Conservation (phyloP, 352 stramenopile species). For the Phytophthora agathidicida region DNA sequence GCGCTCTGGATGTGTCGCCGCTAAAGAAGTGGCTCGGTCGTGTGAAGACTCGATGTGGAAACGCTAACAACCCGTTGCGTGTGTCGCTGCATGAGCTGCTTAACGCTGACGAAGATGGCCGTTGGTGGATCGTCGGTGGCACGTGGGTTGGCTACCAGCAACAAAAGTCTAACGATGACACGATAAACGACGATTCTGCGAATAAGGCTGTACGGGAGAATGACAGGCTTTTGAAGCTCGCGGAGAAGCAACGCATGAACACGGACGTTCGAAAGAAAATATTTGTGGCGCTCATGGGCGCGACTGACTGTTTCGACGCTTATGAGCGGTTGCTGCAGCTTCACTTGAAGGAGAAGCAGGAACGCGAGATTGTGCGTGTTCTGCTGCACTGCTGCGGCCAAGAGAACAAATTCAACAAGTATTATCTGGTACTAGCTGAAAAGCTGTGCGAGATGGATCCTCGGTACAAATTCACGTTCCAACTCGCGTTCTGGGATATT, state of each 20-base stretch:
- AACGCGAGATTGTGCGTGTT: slow-evolving; percentile 95
- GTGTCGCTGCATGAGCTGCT: slow-evolving; percentile 78
- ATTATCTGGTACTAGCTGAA: slow-evolving; percentile 93
- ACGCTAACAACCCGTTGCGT: slow-evolving; percentile 74
- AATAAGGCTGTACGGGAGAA: slow-evolving; percentile 38
- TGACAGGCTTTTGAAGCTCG: slow-evolving; percentile 89
- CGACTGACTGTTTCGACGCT: slow-evolving; percentile 94
- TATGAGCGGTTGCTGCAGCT: slow-evolving; percentile 95
- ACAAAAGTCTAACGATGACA: slow-evolving; percentile 41
- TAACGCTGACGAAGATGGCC: slow-evolving; percentile 88
- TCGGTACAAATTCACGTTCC: slow-evolving; percentile 96
- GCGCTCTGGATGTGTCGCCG: slow-evolving; percentile 70
- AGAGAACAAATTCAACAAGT: slow-evolving; percentile 94
- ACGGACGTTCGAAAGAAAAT: slow-evolving; percentile 95
- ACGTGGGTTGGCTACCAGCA: slow-evolving; percentile 91
- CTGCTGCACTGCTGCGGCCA: slow-evolving; percentile 93
- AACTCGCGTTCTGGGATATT: slow-evolving; percentile 97
- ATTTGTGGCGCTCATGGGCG: slow-evolving; percentile 98
- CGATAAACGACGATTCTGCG: slow-evolving; percentile 14
- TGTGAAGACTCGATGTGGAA: slow-evolving; percentile 91
- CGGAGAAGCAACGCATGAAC: slow-evolving; percentile 98
- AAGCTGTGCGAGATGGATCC: slow-evolving; percentile 95
- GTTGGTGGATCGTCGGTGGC: slow-evolving; percentile 97
- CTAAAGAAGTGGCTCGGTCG: slow-evolving; percentile 95
- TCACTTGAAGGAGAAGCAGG: slow-evolving; percentile 90